Evolutionary conservation across 2,329 filamentous ascomycete species (phyloP), one percentile per base, ranked within the genome.

Genomic region (Rutstroemia sp.): DNA sequence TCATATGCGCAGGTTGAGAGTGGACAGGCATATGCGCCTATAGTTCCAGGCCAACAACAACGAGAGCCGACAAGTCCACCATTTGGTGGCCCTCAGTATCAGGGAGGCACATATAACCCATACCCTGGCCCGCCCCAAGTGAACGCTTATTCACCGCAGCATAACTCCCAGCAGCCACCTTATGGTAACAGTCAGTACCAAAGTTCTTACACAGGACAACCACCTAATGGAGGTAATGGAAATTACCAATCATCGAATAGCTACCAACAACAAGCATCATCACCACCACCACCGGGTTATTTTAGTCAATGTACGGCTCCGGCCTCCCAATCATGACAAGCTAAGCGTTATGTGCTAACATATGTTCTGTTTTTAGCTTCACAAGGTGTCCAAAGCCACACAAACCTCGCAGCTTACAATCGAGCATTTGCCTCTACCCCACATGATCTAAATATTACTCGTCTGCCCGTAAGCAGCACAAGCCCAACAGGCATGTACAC

Each of bases 401-500:
- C 38, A 25, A 50, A 19, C 19, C 37, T 50, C 50, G 25, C 45
- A 39, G 38, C 47, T 41, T 60, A 60, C 48, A 50, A 42, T 34
- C 54, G 56, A 25, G 39, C 52, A 37, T 56, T 57, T 41, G 23
- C 52, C 16, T 65, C 54, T 47, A 48, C 62, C 14, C 58, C 59
- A 38, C 44, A 57, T 53, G 62, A 66, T 53, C 57, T 60, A 23
- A 52, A 44, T 39, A 51, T 61, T 17, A 56, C 58, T 41, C 62
- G 65, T 21, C 51, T 60, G 14, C 64, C 62, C 8, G 56, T 61
- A 25, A 62, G 53, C 48, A 55, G 60, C 23, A 57, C 60, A 68
- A 79, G 70, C 58, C 84, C 86, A 1, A 84, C 84, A 44, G 89
- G 89, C 56, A 95, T 95, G 89, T 96, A 92, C 69, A 96, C 92